Evolutionary conservation across 495 filamentous ascomycete species (phyloP), one percentile per base, ranked within the genome.

Genomic region (Cercophora newfieldiana): DNA sequence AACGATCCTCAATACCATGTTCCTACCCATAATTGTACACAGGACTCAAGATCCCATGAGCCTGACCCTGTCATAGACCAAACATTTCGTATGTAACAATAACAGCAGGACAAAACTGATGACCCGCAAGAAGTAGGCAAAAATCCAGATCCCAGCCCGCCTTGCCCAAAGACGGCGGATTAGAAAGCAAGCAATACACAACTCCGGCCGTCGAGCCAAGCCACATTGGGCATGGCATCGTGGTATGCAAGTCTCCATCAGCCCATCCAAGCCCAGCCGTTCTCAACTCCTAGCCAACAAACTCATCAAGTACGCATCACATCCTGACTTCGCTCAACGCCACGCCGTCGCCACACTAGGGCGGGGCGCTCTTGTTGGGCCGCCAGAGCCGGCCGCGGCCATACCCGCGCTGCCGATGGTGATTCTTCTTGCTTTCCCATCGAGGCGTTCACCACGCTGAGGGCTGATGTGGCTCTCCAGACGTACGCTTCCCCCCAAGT

Each of bases 371-470:
- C 33, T 60, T 14, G 37, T 25, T 14, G 30, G 12, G 5, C 10
- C 3, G 8, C 31, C 58, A 10, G 31, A 26, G 0, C 58, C 68
- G 28, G 57, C 50, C 63, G 10, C 44, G 24, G 59, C 25, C 25
- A 61, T 44, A 19, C 59, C 64, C 44, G 53, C 66, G 50, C 63
- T 66, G 14, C 66, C 64, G 60, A 77, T 77, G 68, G 74, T 77
- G 66, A 72, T 74, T 53, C 74, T 72, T 60, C 74, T 77, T 74
- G 63, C 37, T 44, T 70, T 74, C 51, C 74, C 72, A 67, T 69
- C 70, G 48, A 63, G 31, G 2, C 47, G 62, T 4, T 48, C 54
- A 48, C 51, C 21, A 28, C 49, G 49, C 14, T 58, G 51, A 1
- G 51, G 25, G 25, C 63, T 21, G 61, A 22, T 3, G 19, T 16